Percentiles rank a stretch among this genome's conserved stretches.
These are phyloP conservation scores for Xanthoconium stramineum DNA, from an alignment of 768 basidiomycete genomes.

Conservation along the genomic window DNA sequence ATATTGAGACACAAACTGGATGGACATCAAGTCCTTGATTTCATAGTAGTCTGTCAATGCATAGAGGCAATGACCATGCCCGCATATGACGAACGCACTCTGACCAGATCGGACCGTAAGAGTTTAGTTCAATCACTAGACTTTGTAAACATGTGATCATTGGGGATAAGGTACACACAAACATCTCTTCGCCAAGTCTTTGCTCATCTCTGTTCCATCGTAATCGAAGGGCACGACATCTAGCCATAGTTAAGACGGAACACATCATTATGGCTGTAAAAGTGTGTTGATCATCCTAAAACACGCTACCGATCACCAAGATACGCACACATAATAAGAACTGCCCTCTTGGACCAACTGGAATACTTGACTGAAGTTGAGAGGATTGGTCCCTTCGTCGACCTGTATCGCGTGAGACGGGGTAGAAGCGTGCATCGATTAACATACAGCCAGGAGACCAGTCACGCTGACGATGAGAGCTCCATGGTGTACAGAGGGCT, in stretches of 20 bases:
- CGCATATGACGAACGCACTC: neutral
- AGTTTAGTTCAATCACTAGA: neutral
- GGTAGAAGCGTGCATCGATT: neutral
- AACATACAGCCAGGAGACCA: constrained; percentile 71
- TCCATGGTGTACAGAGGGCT: constrained; percentile 64
- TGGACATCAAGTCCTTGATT: too few species aligned
- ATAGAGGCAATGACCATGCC: neutral
- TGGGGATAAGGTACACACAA: constrained; percentile 12
- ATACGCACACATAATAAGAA: constrained; percentile 81
- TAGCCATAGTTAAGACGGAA: constrained; percentile 84
- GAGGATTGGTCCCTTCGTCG: constrained; percentile 73
- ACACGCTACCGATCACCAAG: neutral
- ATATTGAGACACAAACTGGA: too few species aligned
- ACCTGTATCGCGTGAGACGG: constrained; percentile 46
- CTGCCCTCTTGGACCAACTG: constrained; percentile 75
- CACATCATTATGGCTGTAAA: constrained; percentile 73
- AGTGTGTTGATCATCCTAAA: constrained; percentile 7
- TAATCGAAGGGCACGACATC: constrained; percentile 2
- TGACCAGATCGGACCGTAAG: neutral
- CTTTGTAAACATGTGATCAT: constrained; percentile 9
- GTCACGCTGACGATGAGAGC: constrained; percentile 82
- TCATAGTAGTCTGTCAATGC: neutral
- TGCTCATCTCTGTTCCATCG: constrained; percentile 6
- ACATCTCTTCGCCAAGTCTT: constrained; percentile 17
- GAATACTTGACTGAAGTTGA: constrained; percentile 92